These are phyloP conservation scores for Antitrichia curtipendula DNA, from an alignment of 225 moss, liverwort and hornwort species.

Conservation along the genomic window DNA sequence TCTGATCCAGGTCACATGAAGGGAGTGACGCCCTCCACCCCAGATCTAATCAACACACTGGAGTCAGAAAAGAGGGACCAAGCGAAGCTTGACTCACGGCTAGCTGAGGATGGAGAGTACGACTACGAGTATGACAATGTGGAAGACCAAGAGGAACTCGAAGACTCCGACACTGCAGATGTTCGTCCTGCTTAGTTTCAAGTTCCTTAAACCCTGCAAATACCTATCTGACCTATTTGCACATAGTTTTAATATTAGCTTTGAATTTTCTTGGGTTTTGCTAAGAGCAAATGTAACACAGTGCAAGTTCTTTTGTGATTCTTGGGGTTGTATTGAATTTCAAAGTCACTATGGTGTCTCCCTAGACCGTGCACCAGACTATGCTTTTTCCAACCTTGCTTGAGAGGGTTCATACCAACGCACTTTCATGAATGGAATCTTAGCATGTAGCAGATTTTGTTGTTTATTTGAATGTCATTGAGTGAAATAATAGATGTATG, in stretches of 20 bases:
- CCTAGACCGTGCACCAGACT: neutral
- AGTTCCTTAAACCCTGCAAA: neutral
- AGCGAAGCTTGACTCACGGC: constrained; percentile 19
- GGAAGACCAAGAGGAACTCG: neutral
- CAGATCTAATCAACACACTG: constrained; percentile 39
- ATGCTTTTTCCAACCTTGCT: neutral
- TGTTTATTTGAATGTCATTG: neutral
- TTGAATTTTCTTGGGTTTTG: neutral
- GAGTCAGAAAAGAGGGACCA: constrained; percentile 47
- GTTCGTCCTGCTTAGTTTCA: neutral
- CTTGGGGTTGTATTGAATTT: neutral
- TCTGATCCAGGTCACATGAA: constrained; percentile 57
- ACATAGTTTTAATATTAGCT: neutral
- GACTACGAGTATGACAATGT: neutral
- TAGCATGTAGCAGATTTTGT: neutral
- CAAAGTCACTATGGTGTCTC: neutral
- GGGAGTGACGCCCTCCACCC: constrained; percentile 74
- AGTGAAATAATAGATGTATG: neutral
- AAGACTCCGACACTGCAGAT: constrained; percentile 1
- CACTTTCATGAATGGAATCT: neutral
- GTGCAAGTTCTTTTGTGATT: neutral
- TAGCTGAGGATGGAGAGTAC: neutral
- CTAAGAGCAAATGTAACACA: neutral
- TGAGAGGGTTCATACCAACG: neutral
- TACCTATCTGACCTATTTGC: neutral